phyloP scores from a whole-genome alignment of 768 basidiomycete species.

The Auricularia auricula-judae region DNA sequence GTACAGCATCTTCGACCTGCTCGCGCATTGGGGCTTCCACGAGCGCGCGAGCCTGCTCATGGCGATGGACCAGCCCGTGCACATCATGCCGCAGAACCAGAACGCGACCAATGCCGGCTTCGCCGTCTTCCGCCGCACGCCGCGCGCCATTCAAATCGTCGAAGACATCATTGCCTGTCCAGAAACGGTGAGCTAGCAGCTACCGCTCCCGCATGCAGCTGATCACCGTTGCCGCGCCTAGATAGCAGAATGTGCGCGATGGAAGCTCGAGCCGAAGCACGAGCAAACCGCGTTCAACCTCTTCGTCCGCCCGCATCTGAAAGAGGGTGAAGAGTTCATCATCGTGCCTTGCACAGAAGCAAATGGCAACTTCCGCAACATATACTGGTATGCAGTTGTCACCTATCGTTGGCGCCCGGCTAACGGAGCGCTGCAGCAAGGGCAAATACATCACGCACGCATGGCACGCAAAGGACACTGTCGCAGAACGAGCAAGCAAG shows the following conservation, averaged over 20 bases:
- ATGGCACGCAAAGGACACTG: background rate
- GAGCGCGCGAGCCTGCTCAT: background rate
- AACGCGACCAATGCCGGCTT: constrained; percentile 1
- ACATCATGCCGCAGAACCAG: background rate
- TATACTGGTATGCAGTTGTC: background rate
- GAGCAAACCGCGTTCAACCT: constrained; percentile 1
- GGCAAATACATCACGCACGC: constrained; percentile 1
- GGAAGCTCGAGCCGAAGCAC: background rate
- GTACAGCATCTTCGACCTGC: background rate
- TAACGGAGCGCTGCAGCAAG: background rate
- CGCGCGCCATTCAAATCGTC: background rate
- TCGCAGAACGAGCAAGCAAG: background rate
- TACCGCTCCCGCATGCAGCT: background rate
- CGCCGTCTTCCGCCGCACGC: background rate
- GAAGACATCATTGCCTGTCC: background rate
- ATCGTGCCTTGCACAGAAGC: background rate
- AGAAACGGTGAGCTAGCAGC: background rate
- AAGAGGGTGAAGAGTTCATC: background rate
- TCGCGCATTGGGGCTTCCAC: background rate
- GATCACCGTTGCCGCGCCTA: background rate
- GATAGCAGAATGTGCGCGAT: background rate
- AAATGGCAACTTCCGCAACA: background rate
- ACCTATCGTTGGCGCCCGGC: background rate
- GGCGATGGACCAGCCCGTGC: background rate
- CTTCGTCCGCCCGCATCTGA: background rate